Evolutionary conservation across 2,329 filamentous ascomycete genomes (phyloP), one percentile per base, ranked within the genome.

Genomic region (Hypoxylon sp.): DNA sequence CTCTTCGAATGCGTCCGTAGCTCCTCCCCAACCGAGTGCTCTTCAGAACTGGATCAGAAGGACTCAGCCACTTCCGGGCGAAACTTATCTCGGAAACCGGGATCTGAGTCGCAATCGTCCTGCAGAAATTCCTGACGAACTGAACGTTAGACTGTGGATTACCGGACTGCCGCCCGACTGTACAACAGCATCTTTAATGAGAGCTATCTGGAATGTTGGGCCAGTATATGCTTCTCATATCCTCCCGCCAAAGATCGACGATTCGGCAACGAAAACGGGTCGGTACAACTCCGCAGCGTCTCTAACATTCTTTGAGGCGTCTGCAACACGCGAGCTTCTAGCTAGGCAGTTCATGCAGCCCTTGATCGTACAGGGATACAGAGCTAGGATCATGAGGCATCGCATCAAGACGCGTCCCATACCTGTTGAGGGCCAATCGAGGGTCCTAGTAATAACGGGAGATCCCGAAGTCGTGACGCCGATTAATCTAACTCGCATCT

Each of bases 111-210:
- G 25, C 2, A 37, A 32, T 16, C 27, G 12, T 19, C 16, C 34
- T 5, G 42, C 36, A 11, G 29, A 52, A 16, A 46, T 52, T 12
- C 36, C 49, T 2, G 26, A 42, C 12, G 30, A 37, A 1, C 13
- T 31, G 26, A 52, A 46, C 26, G 36, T 35, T 11, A 35, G 42
- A 13, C 30, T 52, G 15, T 47, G 49, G 49, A 52, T 52, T 20
- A 29, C 49, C 2, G 36, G 42, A 4, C 7, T 52, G 5, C 49
- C 49, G 2, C 49, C 49, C 15, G 9, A 15, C 1, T 52, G 49
- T n/a, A 42, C 42, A 11, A 7, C 37, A 15, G 7, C 29, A 1
- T 23, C 46, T 12, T 13, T 47, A 9, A 19, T 52, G 2, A 16
- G 16, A 6, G 11, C 16, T 2, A 32, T 52, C 19, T 38, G 29